A percentile compares a stretch with the other conserved stretches of the same genome.
These are phyloP conservation scores for Diaporthe nobilis DNA, from an alignment of 2,329 filamentous ascomycete genomes.

Conservation along the genomic window DNA sequence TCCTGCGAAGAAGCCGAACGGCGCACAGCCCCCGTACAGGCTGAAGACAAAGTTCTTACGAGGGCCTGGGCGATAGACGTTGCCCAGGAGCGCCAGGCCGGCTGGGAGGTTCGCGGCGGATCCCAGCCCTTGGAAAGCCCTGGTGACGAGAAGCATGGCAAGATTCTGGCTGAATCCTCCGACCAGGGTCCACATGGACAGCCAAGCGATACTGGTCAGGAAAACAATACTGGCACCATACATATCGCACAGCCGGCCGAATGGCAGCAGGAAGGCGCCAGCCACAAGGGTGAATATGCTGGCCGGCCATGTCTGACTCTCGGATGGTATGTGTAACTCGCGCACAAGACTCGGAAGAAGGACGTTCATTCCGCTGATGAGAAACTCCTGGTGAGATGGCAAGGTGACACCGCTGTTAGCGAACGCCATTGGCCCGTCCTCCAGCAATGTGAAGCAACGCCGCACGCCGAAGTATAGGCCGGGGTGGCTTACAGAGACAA, in stretches of 20 bases:
- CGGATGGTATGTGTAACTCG: constrained; percentile 68
- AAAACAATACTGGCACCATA: constrained; percentile 63
- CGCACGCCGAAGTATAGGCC: not conserved
- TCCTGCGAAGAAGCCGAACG: constrained; percentile 64
- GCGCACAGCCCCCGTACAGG: constrained; percentile 62
- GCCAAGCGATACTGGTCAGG: constrained; percentile 62
- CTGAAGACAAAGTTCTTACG: constrained; percentile 71
- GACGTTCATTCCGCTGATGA: constrained; percentile 73
- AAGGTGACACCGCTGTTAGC: constrained; percentile 55
- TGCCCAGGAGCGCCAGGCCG: constrained; percentile 71
- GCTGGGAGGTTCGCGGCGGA: constrained; percentile 71
- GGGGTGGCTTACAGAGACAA: not conserved
- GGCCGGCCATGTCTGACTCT: constrained; percentile 68
- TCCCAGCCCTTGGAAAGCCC: constrained; percentile 72
- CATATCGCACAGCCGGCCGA: constrained; percentile 62
- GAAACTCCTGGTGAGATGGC: constrained; percentile 66
- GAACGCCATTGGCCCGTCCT: constrained; percentile 65
- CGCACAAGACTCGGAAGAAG: constrained; percentile 70
- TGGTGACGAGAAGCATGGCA: constrained; percentile 72
- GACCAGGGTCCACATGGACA: constrained; percentile 68
- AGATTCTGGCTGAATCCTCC: constrained; percentile 69
- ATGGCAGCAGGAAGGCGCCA: constrained; percentile 63
- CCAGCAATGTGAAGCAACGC: constrained; percentile 44
- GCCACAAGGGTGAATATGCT: constrained; percentile 62
- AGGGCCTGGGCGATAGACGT: constrained; percentile 71